Evolutionary conservation across 805 yeast genomes (phyloP).

Genomic region (Candida ponderosae): DNA sequence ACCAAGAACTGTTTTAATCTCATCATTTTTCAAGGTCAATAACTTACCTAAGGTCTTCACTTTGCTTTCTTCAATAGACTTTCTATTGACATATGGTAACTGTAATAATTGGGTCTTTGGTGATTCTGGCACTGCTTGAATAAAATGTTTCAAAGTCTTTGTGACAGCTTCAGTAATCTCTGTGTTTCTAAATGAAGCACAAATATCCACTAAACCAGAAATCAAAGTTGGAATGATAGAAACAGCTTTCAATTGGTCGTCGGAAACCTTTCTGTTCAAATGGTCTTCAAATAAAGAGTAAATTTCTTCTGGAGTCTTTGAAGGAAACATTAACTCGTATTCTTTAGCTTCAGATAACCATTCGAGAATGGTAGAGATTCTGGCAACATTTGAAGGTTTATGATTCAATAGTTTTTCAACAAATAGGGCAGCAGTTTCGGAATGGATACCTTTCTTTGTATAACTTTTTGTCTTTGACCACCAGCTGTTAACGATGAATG

Average conservation of each 20-base stretch:
- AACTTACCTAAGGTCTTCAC: slow-evolving; percentile 64
- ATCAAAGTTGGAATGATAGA: slow-evolving; percentile 59
- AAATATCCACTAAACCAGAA: slow-evolving; percentile 70
- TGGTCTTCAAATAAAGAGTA: slow-evolving; percentile 47
- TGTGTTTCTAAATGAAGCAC: slow-evolving; percentile 67
- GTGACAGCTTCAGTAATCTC: slow-evolving; percentile 54
- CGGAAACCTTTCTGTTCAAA: slow-evolving; percentile 40
- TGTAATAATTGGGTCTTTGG: slow-evolving; percentile 64
- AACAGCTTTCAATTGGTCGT: slow-evolving; percentile 45
- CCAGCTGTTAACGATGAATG: slow-evolving; percentile 78
- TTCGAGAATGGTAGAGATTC: slow-evolving; percentile 46
- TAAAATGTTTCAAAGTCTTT: slow-evolving; percentile 61
- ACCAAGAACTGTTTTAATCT: slow-evolving; percentile 50
- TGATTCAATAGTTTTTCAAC: slow-evolving; percentile 66
- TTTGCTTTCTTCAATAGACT: slow-evolving; percentile 31
- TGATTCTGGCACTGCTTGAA: slow-evolving; percentile 63
- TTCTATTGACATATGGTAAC: slow-evolving; percentile 62
- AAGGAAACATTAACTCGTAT: slow-evolving; percentile 35
- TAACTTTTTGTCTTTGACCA: slow-evolving; percentile 77
- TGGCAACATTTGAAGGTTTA: slow-evolving; percentile 57
- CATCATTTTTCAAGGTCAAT: slow-evolving; percentile 48
- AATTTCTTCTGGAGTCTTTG: slow-evolving; percentile 38
- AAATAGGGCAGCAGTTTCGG: slow-evolving; percentile 73
- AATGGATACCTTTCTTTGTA: slow-evolving; percentile 78
- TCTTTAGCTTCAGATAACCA: slow-evolving; percentile 66